Percentiles rank a stretch among this genome's conserved stretches.
phyloP scores from a whole-genome alignment of 805 yeast genomes.

The Yarrowia sp. region DNA sequence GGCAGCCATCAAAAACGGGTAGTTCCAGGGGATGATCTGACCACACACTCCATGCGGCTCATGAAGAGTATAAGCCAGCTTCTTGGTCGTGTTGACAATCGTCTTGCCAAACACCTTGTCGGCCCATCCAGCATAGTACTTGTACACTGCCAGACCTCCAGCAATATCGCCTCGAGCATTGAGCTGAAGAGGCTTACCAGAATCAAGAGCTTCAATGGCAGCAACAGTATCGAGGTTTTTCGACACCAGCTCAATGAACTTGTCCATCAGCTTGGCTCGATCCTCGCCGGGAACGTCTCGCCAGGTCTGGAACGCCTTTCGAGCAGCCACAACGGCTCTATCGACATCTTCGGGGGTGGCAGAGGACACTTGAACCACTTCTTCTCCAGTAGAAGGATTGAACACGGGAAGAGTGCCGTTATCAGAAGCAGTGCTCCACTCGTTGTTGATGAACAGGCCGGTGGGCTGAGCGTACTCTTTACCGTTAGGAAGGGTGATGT shows the following conservation, averaged over 20 bases:
- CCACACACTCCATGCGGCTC: slow-evolving; percentile 70
- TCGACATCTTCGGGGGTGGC: slow-evolving; percentile 76
- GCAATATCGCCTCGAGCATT: slow-evolving; percentile 51
- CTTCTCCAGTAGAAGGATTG: slow-evolving; percentile 48
- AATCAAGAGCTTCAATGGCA: slow-evolving; percentile 81
- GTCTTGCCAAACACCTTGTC: slow-evolving; percentile 64
- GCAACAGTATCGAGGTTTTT: slow-evolving; percentile 71
- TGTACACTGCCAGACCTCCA: slow-evolving; percentile 55
- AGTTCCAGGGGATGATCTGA: slow-evolving; percentile 72
- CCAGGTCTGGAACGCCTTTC: slow-evolving; percentile 76
- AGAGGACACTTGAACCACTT: slow-evolving; percentile 63
- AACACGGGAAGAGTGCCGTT: slow-evolving; percentile 49
- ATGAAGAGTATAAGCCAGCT: slow-evolving; percentile 66
- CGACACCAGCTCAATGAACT: slow-evolving; percentile 77
- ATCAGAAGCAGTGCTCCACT: slow-evolving; percentile 59
- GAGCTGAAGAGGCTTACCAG: slow-evolving; percentile 67
- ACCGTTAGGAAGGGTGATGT: slow-evolving; percentile 64
- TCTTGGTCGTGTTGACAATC: slow-evolving; percentile 58
- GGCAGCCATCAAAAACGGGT: slow-evolving; percentile 66
- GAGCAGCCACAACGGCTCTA: slow-evolving; percentile 78
- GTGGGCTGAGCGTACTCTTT: slow-evolving; percentile 71
- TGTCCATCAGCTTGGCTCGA: slow-evolving; percentile 62
- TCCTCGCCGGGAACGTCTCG: slow-evolving; percentile 60
- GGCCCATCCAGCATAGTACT: slow-evolving; percentile 74
- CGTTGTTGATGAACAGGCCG: slow-evolving; percentile 86